phyloP scores from a whole-genome alignment of 2,329 filamentous ascomycete species.

The Cordyceps militaris region DNA sequence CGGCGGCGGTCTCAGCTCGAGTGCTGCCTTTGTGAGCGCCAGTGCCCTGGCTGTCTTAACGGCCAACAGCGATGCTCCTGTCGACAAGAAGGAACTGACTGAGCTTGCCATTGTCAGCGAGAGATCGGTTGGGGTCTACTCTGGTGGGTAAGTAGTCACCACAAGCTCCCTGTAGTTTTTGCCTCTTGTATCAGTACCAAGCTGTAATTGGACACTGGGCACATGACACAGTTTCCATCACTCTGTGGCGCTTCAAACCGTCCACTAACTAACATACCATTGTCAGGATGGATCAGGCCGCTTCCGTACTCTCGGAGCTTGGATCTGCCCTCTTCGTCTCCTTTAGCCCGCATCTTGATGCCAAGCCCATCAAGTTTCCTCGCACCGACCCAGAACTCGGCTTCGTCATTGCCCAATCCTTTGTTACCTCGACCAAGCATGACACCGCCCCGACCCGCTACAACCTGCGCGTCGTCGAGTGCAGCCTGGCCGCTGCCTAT shows the following conservation, averaged over 20 bases:
- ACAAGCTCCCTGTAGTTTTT: neutral
- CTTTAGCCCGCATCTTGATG: conserved; percentile 73
- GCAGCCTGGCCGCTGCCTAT: conserved; percentile 74
- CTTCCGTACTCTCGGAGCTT: conserved; percentile 84
- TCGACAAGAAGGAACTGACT: conserved; percentile 87
- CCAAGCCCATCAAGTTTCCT: conserved; percentile 74
- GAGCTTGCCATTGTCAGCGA: conserved; percentile 94
- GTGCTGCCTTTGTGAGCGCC: conserved; percentile 86
- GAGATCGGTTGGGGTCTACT: conserved; percentile 90
- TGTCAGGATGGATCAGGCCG: conserved; percentile 87
- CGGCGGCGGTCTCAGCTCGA: conserved; percentile 87
- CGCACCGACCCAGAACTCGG: conserved; percentile 73
- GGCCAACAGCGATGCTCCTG: conserved; percentile 68
- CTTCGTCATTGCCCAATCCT: conserved; percentile 91
- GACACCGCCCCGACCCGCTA: conserved; percentile 91
- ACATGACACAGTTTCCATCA: neutral
- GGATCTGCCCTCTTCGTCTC: conserved; percentile 85
- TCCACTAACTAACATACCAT: neutral
- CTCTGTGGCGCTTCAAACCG: neutral
- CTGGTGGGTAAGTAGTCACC: conserved; percentile 79
- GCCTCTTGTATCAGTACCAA: neutral
- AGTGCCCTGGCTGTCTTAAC: conserved; percentile 82
- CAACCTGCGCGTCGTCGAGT: conserved; percentile 94
- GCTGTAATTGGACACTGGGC: neutral
- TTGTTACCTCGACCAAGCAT: conserved; percentile 90